Percentiles rank a stretch among this genome's conserved stretches.
Evolutionary conservation across 2,329 filamentous ascomycete species (phyloP).

Genomic region (Dothidotthia symphoricarpi): DNA sequence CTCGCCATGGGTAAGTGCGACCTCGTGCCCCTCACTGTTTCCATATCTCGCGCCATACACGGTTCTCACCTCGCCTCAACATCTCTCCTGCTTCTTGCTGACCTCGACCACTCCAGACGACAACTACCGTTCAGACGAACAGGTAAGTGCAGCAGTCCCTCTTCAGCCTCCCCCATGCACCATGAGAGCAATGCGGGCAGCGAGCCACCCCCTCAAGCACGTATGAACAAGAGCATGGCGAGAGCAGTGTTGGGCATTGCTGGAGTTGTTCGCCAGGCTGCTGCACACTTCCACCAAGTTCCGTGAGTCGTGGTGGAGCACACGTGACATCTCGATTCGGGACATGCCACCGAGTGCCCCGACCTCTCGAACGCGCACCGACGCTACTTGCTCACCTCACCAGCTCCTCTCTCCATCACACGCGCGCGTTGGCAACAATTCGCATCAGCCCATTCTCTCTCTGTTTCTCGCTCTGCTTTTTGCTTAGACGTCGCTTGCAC

Average conservation of each 20-base stretch:
- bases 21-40: constrained; percentile 18
- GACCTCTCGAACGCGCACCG: constrained; percentile 18
- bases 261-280: not conserved
- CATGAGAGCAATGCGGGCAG: constrained; percentile 1
- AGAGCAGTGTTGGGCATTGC: not conserved
- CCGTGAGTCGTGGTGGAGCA: constrained; percentile 3
- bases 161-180: constrained; percentile 3
- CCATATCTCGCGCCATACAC: constrained; percentile 23
- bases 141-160: constrained; percentile 17
- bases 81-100: constrained; percentile 17
- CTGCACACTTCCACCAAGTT: not conserved
- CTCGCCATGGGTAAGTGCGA: constrained; percentile 32
- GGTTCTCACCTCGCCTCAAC: constrained; percentile 20
- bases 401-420: constrained; percentile 28
- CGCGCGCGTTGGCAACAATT: constrained; percentile 18
- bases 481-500: constrained; percentile 10
- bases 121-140: constrained; percentile 26
- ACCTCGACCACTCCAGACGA: constrained; percentile 22
- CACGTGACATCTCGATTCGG: constrained; percentile 11
- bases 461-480: constrained; percentile 7
- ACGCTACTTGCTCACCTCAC: constrained; percentile 22
- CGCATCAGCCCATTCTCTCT: constrained; percentile 12
- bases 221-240: not conserved
- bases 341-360: constrained; percentile 19
- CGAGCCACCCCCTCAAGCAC: not conserved